These are phyloP conservation scores for Neocatenulostroma microsporum DNA, from an alignment of 2,329 filamentous ascomycete species.

Conservation along the genomic window DNA sequence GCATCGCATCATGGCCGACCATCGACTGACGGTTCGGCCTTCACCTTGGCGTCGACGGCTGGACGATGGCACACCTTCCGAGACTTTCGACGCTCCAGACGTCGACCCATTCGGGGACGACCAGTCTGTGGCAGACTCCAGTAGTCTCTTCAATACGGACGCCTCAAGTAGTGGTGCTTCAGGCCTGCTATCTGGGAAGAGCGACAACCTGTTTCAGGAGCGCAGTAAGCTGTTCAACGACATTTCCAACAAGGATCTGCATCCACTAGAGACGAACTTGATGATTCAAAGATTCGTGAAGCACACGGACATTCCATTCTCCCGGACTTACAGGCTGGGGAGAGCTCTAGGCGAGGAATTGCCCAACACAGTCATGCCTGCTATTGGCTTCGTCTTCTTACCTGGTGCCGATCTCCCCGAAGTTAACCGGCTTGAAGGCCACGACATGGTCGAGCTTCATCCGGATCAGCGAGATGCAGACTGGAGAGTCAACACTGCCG, in stretches of 20 bases:
- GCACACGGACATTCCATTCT: neutral
- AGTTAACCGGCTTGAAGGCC: slow-evolving; percentile 4
- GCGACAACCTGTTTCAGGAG: neutral
- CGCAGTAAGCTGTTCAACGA: neutral
- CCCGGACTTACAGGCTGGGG: neutral
- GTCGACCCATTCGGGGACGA: neutral
- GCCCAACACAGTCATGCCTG: neutral
- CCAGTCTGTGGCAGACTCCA: neutral
- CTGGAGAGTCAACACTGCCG: slow-evolving; percentile 8
- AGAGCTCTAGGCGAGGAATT: neutral
- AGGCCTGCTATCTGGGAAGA: neutral
- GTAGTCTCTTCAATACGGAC: neutral
- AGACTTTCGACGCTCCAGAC: neutral
- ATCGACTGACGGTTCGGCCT: neutral
- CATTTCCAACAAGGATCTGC: neutral
- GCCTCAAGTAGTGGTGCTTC: neutral
- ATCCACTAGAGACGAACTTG: neutral
- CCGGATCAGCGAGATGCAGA: slow-evolving; percentile 3
- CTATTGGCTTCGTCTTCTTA: slow-evolving; percentile 5
- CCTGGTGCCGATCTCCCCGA: slow-evolving; percentile 7
- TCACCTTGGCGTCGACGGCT: neutral
- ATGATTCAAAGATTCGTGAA: neutral
- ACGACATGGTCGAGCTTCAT: slow-evolving; percentile 5
- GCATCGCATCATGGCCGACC: neutral
- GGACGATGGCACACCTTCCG: neutral